These are phyloP conservation scores for Kluyveromyces starmeri DNA, from an alignment of 805 yeast species.

Conservation along the genomic window DNA sequence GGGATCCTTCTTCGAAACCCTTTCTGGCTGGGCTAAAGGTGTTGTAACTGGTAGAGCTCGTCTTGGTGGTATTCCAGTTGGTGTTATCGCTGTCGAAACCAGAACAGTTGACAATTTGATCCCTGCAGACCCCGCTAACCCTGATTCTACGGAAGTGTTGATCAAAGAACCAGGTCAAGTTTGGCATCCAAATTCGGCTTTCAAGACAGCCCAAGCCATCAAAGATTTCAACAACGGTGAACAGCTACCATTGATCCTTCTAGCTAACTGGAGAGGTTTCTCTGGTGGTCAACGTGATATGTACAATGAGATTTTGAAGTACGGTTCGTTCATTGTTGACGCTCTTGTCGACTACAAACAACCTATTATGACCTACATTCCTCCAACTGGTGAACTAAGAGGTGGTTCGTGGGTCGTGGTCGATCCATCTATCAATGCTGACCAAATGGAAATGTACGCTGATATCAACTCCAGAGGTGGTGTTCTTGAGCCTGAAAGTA, in stretches of 20 bases:
- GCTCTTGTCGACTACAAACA: constrained; percentile 93
- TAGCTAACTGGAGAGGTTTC: constrained; percentile 99
- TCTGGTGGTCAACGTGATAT: constrained; percentile 99
- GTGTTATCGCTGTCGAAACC: constrained; percentile 95
- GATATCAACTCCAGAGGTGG: constrained; percentile 95
- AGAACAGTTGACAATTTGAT: constrained; percentile 77
- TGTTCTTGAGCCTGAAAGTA: constrained; percentile 97
- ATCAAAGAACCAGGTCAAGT: constrained; percentile 98
- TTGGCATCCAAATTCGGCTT: constrained; percentile 99
- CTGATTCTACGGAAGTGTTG: constrained; percentile 79
- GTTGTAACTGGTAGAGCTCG: constrained; percentile 99
- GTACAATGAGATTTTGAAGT: constrained; percentile 96
- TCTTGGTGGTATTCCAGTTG: constrained; percentile 97
- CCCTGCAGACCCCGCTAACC: constrained; percentile 99
- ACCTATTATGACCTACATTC: constrained; percentile 94
- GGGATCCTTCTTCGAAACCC: constrained; percentile 89
- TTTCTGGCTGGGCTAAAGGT: constrained; percentile 98
- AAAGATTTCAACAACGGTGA: constrained; percentile 97
- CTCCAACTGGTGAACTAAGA: constrained; percentile 96
- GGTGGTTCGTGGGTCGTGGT: constrained; percentile 99
- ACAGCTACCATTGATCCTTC: constrained; percentile 90
- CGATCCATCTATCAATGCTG: constrained; percentile 94
- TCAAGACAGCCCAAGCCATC: constrained; percentile 98
- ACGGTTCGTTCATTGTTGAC: constrained; percentile 94
- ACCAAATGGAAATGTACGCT: constrained; percentile 99